Evolutionary conservation across 2,329 filamentous ascomycete species (phyloP), one percentile per base, ranked within the genome.

Genomic region (Fusarium algeriense): DNA sequence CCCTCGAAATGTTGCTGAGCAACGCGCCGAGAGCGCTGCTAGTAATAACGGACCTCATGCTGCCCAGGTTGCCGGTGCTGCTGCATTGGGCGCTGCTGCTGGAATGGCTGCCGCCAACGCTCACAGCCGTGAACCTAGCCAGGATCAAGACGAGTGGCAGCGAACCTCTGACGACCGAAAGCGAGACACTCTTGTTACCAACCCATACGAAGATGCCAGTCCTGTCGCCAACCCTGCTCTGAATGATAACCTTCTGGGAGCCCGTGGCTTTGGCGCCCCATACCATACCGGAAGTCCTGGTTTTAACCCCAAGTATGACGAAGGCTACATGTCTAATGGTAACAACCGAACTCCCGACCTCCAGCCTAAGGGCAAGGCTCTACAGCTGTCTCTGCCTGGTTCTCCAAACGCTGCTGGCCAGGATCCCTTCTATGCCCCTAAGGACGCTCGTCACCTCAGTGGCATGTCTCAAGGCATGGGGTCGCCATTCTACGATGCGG

Each of bases 391-490:
- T 70, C 87, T 89, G 46, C 78, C 86, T 35, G 85, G 87, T 65
- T 82, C 87, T 55, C 83, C 84, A 17, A 86, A 87, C 23, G 81
- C 87, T 64, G 84, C 65, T 23, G 71, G 61, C 2, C 88, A 89
- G 40, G 93, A 96, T 79, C 89, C 91, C 2, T 94, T 94, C 77
- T 89, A 89, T 65, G 82, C 83, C 30, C 81, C 87, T 49, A 86
- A 86, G 64, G 83, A 84, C 71, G 77, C 81, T 38, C 90, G 93
- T 53, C 90, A 96, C 75, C 84, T 95, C 49, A 97, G 94, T 78
- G 95, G 93, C 53, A 92, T 97, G 83, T 98, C 95, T 11, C 94
- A 98, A 77, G 95, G 95, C 48, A 94, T 98, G 88, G 87, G 86
- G 6, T 96, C 94, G 34, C 95, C 95, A 5, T 85, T 98, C 23